Percentiles rank a stretch among this genome's conserved stretches.
Evolutionary conservation across 129 eudicot species (phyloP).

Genomic region (Centaurea solstitialis): DNA sequence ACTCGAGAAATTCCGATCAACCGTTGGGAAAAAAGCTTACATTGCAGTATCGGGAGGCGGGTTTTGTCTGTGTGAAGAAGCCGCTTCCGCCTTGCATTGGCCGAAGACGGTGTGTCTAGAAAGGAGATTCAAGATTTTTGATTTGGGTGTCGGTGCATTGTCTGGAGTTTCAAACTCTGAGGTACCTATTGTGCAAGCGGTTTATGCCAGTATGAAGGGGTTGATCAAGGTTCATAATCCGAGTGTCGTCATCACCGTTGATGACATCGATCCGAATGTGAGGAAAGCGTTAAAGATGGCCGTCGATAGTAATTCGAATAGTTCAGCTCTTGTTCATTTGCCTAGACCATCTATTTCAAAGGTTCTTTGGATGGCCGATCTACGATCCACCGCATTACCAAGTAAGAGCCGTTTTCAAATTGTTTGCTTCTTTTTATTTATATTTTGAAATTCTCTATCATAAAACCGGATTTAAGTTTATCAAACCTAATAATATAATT

Average conservation of each 20-base stretch:
- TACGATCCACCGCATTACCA: constrained; percentile 89
- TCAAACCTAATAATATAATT: not conserved
- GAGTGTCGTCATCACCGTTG: constrained; percentile 71
- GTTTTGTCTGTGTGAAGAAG: constrained; percentile 87
- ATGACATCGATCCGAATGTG: constrained; percentile 65
- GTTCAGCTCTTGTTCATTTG: constrained; percentile 61
- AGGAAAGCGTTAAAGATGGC: constrained; percentile 88
- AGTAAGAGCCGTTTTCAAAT: constrained; percentile 47
- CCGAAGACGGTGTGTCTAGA: constrained; percentile 78
- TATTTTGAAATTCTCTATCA: not conserved
- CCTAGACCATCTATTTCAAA: constrained; percentile 70
- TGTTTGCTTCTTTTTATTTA: not conserved
- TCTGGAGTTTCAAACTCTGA: constrained; percentile 74
- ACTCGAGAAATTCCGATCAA: constrained; percentile 77
- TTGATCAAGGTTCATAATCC: constrained; percentile 84
- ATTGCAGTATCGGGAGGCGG: constrained; percentile 82
- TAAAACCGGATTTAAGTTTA: too few relatives aligned
- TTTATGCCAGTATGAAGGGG: constrained; percentile 90
- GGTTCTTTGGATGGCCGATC: constrained; percentile 97
- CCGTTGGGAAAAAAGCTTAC: constrained; percentile 90
- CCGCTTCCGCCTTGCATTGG: constrained; percentile 77
- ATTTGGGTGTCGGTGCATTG: constrained; percentile 70
- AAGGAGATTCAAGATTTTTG: constrained; percentile 88
- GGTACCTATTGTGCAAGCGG: constrained; percentile 80
- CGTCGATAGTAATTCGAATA: constrained; percentile 43